A percentile compares a stretch with the other conserved stretches of the same genome.
phyloP scores from a whole-genome alignment of 768 basidiomycete genomes.

The Collybia sp. region DNA sequence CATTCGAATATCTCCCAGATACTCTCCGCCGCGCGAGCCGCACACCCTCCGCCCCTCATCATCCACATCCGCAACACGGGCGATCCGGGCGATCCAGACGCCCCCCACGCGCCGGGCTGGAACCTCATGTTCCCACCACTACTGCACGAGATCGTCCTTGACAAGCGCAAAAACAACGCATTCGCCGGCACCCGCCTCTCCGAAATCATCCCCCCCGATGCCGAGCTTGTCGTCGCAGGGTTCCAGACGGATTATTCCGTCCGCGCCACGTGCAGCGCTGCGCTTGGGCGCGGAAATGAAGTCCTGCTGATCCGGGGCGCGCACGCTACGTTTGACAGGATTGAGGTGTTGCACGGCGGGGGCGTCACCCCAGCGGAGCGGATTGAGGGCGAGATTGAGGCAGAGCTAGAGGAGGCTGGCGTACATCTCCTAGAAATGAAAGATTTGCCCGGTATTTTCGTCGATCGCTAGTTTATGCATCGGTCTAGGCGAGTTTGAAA shows the following conservation, averaged over 20 bases:
- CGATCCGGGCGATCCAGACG: constrained; percentile 57
- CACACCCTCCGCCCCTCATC: constrained; percentile 46
- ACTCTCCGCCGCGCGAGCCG: constrained; percentile 45
- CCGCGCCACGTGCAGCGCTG: constrained; percentile 55
- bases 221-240: constrained; percentile 63
- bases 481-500: no score
- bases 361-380: constrained; percentile 44
- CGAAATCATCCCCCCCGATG: constrained; percentile 42
- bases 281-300: constrained; percentile 58
- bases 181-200: constrained; percentile 56
- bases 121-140: constrained; percentile 51
- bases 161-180: constrained; percentile 69
- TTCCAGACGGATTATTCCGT: constrained; percentile 67
- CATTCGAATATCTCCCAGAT: constrained; percentile 44
- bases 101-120: constrained; percentile 54
- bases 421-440: constrained; percentile 64
- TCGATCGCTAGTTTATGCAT: constrained; percentile 33
- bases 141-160: constrained; percentile 48
- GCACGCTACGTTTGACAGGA: constrained; percentile 65
- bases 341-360: constrained; percentile 57
- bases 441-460: constrained; percentile 55
- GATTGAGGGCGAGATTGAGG: constrained; percentile 59
- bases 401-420: constrained; percentile 65
- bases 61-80: constrained; percentile 68
- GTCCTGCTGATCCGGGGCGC: constrained; percentile 60